Base-by-base conservation (phyloP, 805 yeast genomes). In the Yamadazyma philogaea region DNA sequence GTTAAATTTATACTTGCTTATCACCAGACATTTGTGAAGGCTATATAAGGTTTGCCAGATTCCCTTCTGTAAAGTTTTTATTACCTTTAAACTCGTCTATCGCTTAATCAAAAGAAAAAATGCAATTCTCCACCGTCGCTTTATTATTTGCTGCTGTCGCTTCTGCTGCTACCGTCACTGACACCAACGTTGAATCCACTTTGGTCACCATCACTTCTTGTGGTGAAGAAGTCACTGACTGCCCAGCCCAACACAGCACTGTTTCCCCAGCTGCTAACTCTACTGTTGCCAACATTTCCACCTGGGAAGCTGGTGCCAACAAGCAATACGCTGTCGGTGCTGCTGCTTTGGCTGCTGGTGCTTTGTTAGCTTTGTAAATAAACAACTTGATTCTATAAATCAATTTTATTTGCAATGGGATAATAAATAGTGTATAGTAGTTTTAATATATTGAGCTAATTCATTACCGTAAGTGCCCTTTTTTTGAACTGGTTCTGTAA, bases 191-290 rank as follows among this genome's bases (percentile, higher is more conserved):
- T 33, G 45, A 57, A 40, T 58, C 70, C 49, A 64, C 70, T 50
- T 60, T 67, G 56, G 70, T 63, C 34, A 69, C 74, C 63, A 58
- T 68, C 63, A 65, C 70, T 50, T 54, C 61, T 41, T 70, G 74
- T 61, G 72, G 48, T 43, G 41, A 59, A 17, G 54, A 57, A 44
- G 74, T 68, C 51, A 68, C 74, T 43, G 54, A 65, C 66, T 70
- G 75, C 59, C 74, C 75, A 60, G 64, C 63, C 45, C 44, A 40
- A 31, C 43, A 47, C 42, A n/a, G n/a, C n/a, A n/a, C n/a, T n/a
- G n/a, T n/a, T n/a, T 26, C 54, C 19, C 40, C 60, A 43, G 52
- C 56, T 17, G 37, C 37, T 22, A 17, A 17, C 19, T 21, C 37
- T 34, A 44, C 56, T 41, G 40, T 48, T 49, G 48, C 63, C 40